A percentile compares a stretch with the other conserved stretches of the same genome.
These are phyloP conservation scores for Fusarium floridanum DNA, from an alignment of 2,329 filamentous ascomycete species.

Conservation along the genomic window DNA sequence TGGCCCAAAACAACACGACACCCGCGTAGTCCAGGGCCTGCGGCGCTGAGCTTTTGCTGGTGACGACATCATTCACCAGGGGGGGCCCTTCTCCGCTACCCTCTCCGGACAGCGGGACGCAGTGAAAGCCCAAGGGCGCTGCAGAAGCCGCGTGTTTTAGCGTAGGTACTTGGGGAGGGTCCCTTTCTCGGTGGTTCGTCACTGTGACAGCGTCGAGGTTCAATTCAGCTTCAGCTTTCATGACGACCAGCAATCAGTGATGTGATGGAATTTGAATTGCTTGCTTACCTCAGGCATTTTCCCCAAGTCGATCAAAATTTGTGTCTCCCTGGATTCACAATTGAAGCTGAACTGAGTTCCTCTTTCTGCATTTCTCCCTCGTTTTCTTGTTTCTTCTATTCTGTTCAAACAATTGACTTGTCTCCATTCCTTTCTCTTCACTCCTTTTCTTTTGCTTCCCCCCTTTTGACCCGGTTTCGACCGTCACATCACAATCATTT, in stretches of 20 bases:
- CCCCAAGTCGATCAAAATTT: conserved; percentile 30
- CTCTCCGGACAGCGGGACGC: not conserved
- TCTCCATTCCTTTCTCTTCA: conserved; percentile 36
- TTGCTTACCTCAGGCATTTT: conserved; percentile 40
- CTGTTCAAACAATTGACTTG: conserved; percentile 33
- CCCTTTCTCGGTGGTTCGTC: conserved; percentile 20
- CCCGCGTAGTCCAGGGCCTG: not conserved
- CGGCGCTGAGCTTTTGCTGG: conserved; percentile 16
- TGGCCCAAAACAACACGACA: conserved; percentile 1
- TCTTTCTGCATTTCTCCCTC: conserved; percentile 18
- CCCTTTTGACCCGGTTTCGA: not conserved
- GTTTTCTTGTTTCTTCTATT: conserved; percentile 5
- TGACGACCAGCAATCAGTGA: conserved; percentile 37
- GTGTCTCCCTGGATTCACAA: conserved; percentile 18
- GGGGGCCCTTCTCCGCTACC: not conserved
- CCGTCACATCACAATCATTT: conserved; percentile 13
- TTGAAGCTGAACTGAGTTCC: conserved; percentile 29
- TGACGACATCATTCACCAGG: conserved; percentile 34
- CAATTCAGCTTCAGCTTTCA: conserved; percentile 25
- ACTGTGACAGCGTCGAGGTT: conserved; percentile 23
- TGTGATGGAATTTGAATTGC: not conserved
- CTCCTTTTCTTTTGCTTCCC: conserved; percentile 15
- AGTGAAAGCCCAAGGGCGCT: conserved; percentile 8
- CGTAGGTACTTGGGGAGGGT: conserved; percentile 7
- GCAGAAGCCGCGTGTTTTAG: conserved; percentile 37